A percentile compares a stretch with the other conserved stretches of the same genome.
Evolutionary conservation across 768 basidiomycete species (phyloP).

Genomic region (Tricholoma terreum): DNA sequence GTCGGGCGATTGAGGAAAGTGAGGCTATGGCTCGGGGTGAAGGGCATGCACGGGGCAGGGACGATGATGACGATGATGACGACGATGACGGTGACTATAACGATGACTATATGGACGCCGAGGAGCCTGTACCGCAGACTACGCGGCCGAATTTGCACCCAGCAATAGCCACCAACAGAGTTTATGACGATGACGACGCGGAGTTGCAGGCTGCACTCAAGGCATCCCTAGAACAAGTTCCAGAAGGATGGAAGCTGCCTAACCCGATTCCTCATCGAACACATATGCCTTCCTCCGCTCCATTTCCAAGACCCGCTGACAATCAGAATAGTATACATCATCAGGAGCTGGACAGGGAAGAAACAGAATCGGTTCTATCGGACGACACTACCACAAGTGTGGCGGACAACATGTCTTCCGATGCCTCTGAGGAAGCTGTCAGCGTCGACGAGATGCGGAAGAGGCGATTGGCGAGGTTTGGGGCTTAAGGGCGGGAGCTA

Average conservation of each 20-base stretch:
- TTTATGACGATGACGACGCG: constrained; percentile 85
- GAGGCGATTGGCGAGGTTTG: constrained; percentile 64
- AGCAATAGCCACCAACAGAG: constrained; percentile 30
- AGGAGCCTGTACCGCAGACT: neutral
- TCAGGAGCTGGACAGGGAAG: constrained; percentile 25
- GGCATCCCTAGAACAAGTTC: constrained; percentile 71
- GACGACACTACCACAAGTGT: constrained; percentile 27
- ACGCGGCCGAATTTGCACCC: constrained; percentile 1
- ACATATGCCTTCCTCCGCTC: constrained; percentile 4
- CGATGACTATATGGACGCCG: constrained; percentile 21
- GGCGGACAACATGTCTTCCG: constrained; percentile 18
- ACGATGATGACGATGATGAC: constrained; percentile 21
- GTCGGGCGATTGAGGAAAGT: constrained; percentile 61
- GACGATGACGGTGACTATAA: constrained; percentile 20
- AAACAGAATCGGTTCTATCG: constrained; percentile 34
- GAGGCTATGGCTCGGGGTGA: constrained; percentile 38
- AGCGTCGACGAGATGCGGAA: constrained; percentile 66
- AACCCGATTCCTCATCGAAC: constrained; percentile 14
- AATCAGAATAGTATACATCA: constrained; percentile 2
- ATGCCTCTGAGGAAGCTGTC: constrained; percentile 32
- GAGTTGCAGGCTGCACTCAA: constrained; percentile 84
- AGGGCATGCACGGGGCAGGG: constrained; percentile 16
- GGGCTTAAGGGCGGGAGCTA: constrained; percentile 29
- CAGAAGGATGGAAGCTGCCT: constrained; percentile 47
- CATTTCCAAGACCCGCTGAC: neutral